A percentile compares a stretch with the other conserved stretches of the same genome.
Evolutionary conservation across 2,329 filamentous ascomycete genomes (phyloP).

Genomic region (Fusarium sp.): DNA sequence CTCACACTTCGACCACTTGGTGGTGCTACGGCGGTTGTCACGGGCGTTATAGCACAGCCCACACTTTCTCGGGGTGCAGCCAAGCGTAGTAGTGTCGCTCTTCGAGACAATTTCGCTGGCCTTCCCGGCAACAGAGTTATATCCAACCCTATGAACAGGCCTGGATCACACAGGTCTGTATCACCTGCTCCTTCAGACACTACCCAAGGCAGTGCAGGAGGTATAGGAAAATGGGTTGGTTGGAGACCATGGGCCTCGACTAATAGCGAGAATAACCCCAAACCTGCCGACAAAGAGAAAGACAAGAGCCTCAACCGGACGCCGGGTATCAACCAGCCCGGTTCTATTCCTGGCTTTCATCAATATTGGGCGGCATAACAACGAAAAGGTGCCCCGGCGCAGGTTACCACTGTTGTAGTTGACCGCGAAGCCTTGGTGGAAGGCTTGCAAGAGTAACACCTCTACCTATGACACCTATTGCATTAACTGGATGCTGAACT

Average conservation of each 20-base stretch:
- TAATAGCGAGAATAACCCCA: slow-evolving; percentile 27
- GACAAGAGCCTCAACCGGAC: slow-evolving; percentile 62
- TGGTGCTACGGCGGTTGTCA: slow-evolving; percentile 68
- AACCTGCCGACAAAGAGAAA: slow-evolving; percentile 48
- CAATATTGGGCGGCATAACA: slow-evolving; percentile 66
- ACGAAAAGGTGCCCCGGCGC: slow-evolving; percentile 66
- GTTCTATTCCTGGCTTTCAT: slow-evolving; percentile 79
- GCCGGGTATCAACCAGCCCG: slow-evolving; percentile 84
- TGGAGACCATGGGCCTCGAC: slow-evolving; percentile 63
- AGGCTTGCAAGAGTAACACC: slow-evolving; percentile 58
- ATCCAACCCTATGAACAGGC: slow-evolving; percentile 51
- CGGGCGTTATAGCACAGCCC: slow-evolving; percentile 70
- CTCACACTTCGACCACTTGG: slow-evolving; percentile 71
- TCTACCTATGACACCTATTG: slow-evolving; percentile 20
- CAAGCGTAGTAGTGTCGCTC: slow-evolving; percentile 66
- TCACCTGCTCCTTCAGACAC: slow-evolving; percentile 46
- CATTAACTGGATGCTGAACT: slow-evolving; percentile 39
- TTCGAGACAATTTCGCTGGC: slow-evolving; percentile 68
- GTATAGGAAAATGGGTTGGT: slow-evolving; percentile 61
- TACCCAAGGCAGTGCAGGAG: slow-evolving; percentile 45
- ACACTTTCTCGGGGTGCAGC: slow-evolving; percentile 64
- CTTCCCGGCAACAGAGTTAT: slow-evolving; percentile 53
- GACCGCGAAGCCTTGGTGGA: slow-evolving; percentile 73
- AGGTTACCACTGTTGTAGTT: slow-evolving; percentile 69
- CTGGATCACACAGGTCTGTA: slow-evolving; percentile 36